A percentile compares a stretch with the other conserved stretches of the same genome.
These are phyloP conservation scores for Jamesozyma piceae DNA, from an alignment of 805 yeast species.

Conservation along the genomic window DNA sequence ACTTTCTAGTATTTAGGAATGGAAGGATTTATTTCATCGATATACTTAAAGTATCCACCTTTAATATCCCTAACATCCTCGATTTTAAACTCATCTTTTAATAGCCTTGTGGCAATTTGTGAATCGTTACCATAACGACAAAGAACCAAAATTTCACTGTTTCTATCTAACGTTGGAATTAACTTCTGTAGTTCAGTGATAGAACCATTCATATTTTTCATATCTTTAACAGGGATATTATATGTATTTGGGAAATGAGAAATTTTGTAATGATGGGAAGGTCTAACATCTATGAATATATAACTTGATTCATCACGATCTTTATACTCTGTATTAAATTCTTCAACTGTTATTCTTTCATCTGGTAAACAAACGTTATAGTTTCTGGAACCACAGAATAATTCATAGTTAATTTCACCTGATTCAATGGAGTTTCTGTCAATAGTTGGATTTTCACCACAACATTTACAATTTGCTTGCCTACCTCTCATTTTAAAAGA, in stretches of 20 bases:
- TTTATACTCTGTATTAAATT: slow-evolving; percentile 25
- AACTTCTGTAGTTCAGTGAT: slow-evolving; percentile 12
- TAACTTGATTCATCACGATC: slow-evolving; percentile 10
- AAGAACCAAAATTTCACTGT: slow-evolving; percentile 44
- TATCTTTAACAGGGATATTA: slow-evolving; percentile 52
- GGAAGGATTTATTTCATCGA: slow-evolving; percentile 44
- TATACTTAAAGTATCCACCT: slow-evolving; percentile 75
- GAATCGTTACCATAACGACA: slow-evolving; percentile 93
- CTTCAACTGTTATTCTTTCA: slow-evolving; percentile 40
- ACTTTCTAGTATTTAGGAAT: slow-evolving; percentile 56
- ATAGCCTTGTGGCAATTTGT: slow-evolving; percentile 54
- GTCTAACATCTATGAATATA: slow-evolving; percentile 67
- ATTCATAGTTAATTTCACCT: slow-evolving; percentile 50
- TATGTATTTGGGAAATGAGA: slow-evolving; percentile 49
- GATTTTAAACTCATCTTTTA: slow-evolving; percentile 44
- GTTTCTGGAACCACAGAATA: slow-evolving; percentile 61
- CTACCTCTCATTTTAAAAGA: slow-evolving; percentile 72
- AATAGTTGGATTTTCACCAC: slow-evolving; percentile 48
- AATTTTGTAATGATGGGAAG: slow-evolving; percentile 64
- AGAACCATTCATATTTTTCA: slow-evolving; percentile 30
- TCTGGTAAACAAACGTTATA: slow-evolving; percentile 37
- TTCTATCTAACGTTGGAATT: slow-evolving; percentile 19
- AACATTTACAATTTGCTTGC: slow-evolving; percentile 50
- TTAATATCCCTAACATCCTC: slow-evolving; percentile 50
- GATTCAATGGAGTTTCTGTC: slow-evolving; percentile 38